Percentiles rank a stretch among this genome's conserved stretches.
Evolutionary conservation across 768 basidiomycete genomes (phyloP).

Genomic region (Pulveroboletus sp.): DNA sequence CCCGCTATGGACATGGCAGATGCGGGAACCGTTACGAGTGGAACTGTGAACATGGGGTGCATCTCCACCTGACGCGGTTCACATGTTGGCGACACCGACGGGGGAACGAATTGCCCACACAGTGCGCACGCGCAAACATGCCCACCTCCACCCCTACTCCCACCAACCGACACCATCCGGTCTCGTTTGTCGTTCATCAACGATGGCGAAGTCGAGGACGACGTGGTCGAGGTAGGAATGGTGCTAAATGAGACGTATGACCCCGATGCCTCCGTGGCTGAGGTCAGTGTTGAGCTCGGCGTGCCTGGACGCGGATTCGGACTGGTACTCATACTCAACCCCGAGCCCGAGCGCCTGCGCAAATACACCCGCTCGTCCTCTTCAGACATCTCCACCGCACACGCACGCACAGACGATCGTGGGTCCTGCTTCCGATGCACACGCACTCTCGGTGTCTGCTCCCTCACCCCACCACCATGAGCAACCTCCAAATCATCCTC

Average conservation of each 20-base stretch:
- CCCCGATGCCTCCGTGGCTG: constrained; percentile 16
- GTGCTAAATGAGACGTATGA: constrained; percentile 24
- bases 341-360: background rate
- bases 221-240: constrained; percentile 13
- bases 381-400: background rate
- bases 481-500: constrained; percentile 14
- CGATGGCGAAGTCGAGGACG: constrained; percentile 13
- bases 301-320: constrained; percentile 17
- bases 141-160: background rate
- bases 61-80: background rate
- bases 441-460: background rate
- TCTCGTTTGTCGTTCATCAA: constrained; percentile 1
- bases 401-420: constrained; percentile 4
- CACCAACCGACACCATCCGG: background rate
- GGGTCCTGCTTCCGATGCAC: constrained; percentile 2
- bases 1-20: background rate
- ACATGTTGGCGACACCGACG: background rate
- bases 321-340: background rate
- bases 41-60: constrained; percentile 30
- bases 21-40: constrained; percentile 22
- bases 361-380: constrained; percentile 6
- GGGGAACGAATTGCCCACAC: constrained; percentile 17
- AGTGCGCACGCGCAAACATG: constrained; percentile 6
- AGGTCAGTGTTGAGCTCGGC: constrained; percentile 18
- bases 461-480: background rate